Conservation (phyloP, 345 rosid species). For the Hypericum perforatum region DNA sequence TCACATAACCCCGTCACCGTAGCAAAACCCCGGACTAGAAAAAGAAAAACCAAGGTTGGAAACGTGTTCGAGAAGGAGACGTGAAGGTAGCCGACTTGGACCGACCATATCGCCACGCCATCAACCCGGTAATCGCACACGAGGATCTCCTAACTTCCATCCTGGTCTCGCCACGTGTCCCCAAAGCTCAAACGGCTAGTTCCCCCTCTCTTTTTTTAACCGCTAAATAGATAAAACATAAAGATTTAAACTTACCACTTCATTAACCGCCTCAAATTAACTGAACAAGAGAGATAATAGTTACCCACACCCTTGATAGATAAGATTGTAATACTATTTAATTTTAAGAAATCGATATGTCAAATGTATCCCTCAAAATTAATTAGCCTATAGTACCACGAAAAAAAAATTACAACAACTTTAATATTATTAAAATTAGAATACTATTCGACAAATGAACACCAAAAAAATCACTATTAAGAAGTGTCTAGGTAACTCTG, state of each 20-base stretch:
- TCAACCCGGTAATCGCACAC: background rate
- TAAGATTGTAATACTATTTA: too few species aligned
- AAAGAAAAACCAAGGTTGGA: background rate
- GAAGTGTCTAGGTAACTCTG: too few species aligned
- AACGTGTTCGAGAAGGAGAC: slow-evolving; percentile 17
- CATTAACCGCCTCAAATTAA: too few species aligned
- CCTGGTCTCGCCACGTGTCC: slow-evolving; percentile 10
- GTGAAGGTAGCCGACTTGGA: slow-evolving; percentile 18
- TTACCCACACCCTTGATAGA: too few species aligned
- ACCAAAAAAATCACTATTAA: too few species aligned
- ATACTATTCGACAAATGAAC: too few species aligned
- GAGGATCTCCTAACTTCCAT: slow-evolving; percentile 6
- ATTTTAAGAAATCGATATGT: too few species aligned
- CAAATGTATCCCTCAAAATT: too few species aligned
- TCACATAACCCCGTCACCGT: background rate
- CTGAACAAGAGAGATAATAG: too few species aligned
- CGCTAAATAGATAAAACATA: slow-evolving; percentile 13
- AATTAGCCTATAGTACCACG: too few species aligned
- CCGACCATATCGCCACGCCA: slow-evolving; percentile 23
- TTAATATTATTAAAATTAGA: too few species aligned
- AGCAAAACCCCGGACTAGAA: background rate
- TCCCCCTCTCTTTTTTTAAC: slow-evolving; percentile 14
- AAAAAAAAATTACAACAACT: too few species aligned
- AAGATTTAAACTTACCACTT: background rate
- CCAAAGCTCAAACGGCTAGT: slow-evolving; percentile 18